These are phyloP conservation scores for Saprolegnia parasitica DNA, from an alignment of 352 stramenopile genomes.

Conservation along the genomic window DNA sequence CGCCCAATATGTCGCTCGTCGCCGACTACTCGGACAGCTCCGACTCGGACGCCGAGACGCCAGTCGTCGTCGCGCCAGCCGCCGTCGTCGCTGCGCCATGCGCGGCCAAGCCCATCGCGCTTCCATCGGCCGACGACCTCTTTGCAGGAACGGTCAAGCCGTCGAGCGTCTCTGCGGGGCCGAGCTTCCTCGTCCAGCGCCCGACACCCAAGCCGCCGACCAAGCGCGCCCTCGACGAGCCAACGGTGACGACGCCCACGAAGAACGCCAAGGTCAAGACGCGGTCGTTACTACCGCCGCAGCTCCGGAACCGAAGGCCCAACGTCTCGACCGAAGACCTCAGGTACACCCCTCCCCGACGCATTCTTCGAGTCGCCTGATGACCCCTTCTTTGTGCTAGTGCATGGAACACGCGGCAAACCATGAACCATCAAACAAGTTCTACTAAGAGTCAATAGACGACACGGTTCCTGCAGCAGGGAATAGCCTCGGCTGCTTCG, in stretches of 20 bases:
- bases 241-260: neutral
- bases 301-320: slow-evolving; percentile 18
- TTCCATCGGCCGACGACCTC: slow-evolving; percentile 26
- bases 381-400: slow-evolving; percentile 31
- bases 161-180: neutral
- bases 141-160: slow-evolving; percentile 10
- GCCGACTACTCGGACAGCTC: slow-evolving; percentile 26
- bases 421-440: slow-evolving; percentile 34
- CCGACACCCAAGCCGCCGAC: neutral
- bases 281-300: slow-evolving; percentile 19
- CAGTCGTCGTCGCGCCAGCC: neutral
- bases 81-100: slow-evolving; percentile 12
- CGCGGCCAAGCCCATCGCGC: neutral
- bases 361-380: neutral
- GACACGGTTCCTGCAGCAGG: too few species aligned
- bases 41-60: neutral
- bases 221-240: neutral
- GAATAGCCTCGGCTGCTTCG: too few species aligned
- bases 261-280: slow-evolving; percentile 22
- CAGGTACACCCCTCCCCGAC: slow-evolving; percentile 34
- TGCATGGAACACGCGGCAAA: slow-evolving; percentile 67
- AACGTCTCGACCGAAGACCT: slow-evolving; percentile 41
- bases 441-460: neutral
- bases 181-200: neutral
- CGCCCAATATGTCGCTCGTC: slow-evolving; percentile 21